Base-by-base conservation (phyloP, 1,284 basidiomycete genomes). In the Tausonia pullulans region DNA sequence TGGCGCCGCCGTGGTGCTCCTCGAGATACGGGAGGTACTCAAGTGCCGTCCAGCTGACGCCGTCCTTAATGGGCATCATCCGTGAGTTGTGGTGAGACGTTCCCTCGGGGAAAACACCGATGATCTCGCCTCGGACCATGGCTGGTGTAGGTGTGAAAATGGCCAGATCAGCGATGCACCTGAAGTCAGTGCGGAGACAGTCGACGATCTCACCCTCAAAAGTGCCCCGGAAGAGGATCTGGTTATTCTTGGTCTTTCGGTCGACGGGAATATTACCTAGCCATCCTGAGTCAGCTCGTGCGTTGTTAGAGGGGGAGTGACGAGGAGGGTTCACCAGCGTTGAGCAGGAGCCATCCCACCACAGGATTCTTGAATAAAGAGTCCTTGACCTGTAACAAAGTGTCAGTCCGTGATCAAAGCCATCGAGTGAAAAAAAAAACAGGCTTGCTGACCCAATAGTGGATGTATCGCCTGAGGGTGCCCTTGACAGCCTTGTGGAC, bases 31-130 rank as follows among this genome's bases (percentile, higher is more conserved):
- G 87, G 11, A 84, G 81, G 76, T 94, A 97, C 78, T 97, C 95
- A 69, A 97, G 80, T 3, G 92, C 90, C 46, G 91, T 87, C 93
- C 93, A 97, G 7, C 90, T 85, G n/a, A 89, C 88, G 40, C 94
- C 94, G 71, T 97, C 91, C 75, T 98, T 98, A 71, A 98, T 83
- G 67, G 90, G 87, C 81, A 94, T 88, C 71, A 98, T 87, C 65
- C 84, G 83, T 3, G 93, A 91, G 72, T 94, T 89, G 0, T 93
- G 96, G 68, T 81, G 77, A 54, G 79, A 74, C 16, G 78, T 77
- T 16, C 93, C 94, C 75, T 98, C 94, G 1, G 95, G 95, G 74
- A 98, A 98, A 52, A 98, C 80, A 5, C 90, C 94, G 62, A 98
- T 89, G 27, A 85, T 87, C 67, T 87, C 83, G 39, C 87, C 88